phyloP scores from a whole-genome alignment of 805 yeast species.

The Yamadazyma sp. region DNA sequence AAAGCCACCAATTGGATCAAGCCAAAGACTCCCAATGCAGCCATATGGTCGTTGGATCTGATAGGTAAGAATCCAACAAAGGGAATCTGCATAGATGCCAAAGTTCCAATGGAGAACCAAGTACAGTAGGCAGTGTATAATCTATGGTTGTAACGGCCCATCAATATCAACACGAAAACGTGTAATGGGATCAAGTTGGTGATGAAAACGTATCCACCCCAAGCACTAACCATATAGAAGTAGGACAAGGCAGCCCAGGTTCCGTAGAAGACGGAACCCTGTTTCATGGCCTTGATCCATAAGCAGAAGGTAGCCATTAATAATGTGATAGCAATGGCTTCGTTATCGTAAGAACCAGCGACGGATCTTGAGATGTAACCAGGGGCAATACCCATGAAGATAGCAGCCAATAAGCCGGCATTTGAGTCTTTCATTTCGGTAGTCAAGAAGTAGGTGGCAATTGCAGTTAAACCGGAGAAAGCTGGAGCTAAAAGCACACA shows the following conservation, averaged over 20 bases:
- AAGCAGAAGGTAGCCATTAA: constrained; percentile 92
- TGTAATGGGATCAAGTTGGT: constrained; percentile 96
- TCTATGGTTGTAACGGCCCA: constrained; percentile 89
- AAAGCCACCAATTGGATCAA: constrained; percentile 85
- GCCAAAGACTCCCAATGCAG: constrained; percentile 96
- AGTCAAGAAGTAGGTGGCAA: constrained; percentile 83
- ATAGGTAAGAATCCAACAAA: constrained; percentile 97
- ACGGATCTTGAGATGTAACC: constrained; percentile 98
- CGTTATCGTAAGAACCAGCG: constrained; percentile 98
- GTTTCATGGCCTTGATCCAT: constrained; percentile 92
- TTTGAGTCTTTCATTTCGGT: constrained; percentile 85
- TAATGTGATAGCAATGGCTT: constrained; percentile 95
- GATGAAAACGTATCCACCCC: constrained; percentile 99
- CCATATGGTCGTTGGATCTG: constrained; percentile 97
- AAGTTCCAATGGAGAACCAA: constrained; percentile 97
- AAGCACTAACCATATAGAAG: constrained; percentile 98
- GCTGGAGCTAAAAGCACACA: constrained; percentile 97
- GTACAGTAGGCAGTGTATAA: constrained; percentile 90
- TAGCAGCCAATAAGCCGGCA: constrained; percentile 90
- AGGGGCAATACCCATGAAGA: constrained; percentile 96
- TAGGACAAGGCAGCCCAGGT: constrained; percentile 82
- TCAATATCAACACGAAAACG: constrained; percentile 80
- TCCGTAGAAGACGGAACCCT: constrained; percentile 85
- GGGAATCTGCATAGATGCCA: constrained; percentile 99
- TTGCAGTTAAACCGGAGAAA: constrained; percentile 88